phyloP scores from a whole-genome alignment of 2,329 filamentous ascomycete genomes.

The Aaosphaeria arxii region DNA sequence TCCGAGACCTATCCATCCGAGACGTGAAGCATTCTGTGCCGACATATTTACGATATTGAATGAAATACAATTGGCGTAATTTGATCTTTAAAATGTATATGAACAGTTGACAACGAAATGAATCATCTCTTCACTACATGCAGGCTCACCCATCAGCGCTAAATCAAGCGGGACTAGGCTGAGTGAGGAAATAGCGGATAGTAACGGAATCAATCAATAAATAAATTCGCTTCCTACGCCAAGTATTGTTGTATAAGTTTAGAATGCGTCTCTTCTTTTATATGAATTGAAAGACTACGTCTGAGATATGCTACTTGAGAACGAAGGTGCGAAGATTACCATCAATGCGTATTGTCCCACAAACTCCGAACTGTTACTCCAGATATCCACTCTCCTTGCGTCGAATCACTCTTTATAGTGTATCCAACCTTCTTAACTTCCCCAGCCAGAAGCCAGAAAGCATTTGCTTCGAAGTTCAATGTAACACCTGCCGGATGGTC shows the following conservation, averaged over 20 bases:
- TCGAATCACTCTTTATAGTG: conserved; percentile 45
- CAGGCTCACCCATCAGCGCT: no score
- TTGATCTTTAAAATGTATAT: no score
- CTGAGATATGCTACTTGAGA: no score
- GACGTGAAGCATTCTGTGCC: neutral
- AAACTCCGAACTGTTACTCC: conserved; percentile 52
- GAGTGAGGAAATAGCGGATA: no score
- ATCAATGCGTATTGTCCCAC: conserved; percentile 43
- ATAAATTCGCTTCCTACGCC: no score
- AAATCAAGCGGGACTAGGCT: no score
- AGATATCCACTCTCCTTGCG: conserved; percentile 42
- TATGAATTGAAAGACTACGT: no score
- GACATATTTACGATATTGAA: neutral
- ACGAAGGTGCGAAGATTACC: neutral
- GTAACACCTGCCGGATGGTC: conserved; percentile 50
- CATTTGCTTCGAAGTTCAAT: conserved; percentile 53
- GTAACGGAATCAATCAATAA: no score
- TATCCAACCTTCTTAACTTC: conserved; percentile 47
- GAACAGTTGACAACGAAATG: no score
- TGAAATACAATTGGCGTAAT: neutral
- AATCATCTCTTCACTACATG: no score
- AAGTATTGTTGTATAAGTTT: no score
- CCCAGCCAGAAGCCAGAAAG: conserved; percentile 49
- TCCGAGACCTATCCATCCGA: conserved; percentile 32
- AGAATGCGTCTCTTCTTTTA: no score